These are phyloP conservation scores for Rhazya stricta DNA, from an alignment of 257 asterid species.

Conservation along the genomic window DNA sequence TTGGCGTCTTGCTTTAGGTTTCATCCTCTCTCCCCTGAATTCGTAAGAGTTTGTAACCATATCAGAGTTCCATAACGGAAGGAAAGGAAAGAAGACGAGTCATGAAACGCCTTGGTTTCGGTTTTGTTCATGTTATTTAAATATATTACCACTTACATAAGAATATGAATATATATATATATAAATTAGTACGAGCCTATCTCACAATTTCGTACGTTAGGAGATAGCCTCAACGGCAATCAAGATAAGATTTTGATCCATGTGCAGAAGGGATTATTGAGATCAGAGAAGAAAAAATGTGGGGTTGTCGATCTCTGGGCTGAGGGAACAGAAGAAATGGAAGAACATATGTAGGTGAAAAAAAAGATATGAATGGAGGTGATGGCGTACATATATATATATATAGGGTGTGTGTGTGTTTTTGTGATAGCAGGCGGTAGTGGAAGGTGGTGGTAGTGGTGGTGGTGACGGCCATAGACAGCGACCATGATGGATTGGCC, in stretches of 20 bases:
- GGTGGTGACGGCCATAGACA: conserved; percentile 20
- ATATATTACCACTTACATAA: too few relatives aligned
- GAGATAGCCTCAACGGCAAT: too few relatives aligned
- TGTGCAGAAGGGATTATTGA: not conserved
- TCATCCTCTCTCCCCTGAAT: not conserved
- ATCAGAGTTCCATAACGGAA: not conserved
- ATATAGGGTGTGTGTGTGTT: not conserved
- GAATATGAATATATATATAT: too few relatives aligned
- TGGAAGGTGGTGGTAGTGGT: conserved; percentile 20
- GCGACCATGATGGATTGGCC: conserved; percentile 27
- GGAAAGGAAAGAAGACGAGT: too few relatives aligned
- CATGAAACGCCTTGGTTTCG: too few relatives aligned
- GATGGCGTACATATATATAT: not conserved
- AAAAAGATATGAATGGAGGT: not conserved
- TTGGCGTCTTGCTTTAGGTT: not conserved
- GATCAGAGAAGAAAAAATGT: not conserved
- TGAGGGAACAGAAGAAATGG: not conserved
- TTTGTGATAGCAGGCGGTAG: conserved; percentile 17
- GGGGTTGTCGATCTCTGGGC: not conserved
- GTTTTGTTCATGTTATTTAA: too few relatives aligned
- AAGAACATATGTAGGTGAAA: not conserved
- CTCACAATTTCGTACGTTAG: too few relatives aligned
- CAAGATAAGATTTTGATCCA: too few relatives aligned
- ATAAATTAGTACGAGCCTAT: too few relatives aligned
- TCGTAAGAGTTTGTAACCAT: not conserved